Evolutionary conservation across 148 eudicot species (phyloP), one percentile per base, ranked within the genome.

Genomic region (Dianthus caryophyllus): DNA sequence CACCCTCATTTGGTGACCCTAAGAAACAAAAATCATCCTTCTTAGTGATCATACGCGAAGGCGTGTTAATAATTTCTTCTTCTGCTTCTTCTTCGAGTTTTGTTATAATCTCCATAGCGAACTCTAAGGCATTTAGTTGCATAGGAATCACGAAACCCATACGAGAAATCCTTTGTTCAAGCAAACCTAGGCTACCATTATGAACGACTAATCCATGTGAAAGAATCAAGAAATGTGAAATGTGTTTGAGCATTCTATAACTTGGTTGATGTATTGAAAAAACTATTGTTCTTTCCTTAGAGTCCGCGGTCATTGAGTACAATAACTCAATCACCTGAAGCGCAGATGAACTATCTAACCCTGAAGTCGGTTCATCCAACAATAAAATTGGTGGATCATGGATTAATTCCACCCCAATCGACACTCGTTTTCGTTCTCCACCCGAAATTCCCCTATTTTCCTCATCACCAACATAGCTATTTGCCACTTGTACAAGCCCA

Each of bases 191-290:
- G 55, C 84, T 80, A 11, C 98, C 98, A 56, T 66, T 79, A 61
- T 93, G 90, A 44, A 72, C 88, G 29, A 87, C 87, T 6, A 84
- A 77, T 9, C 98, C 98, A 68, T 80, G 74, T 18, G 88, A 87
- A n/a, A 93, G 81, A 65, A 93, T 82, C 85, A 93, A 75, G 80
- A 87, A 90, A 52, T 81, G 72, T 0, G 89, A 77, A 30, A 93
- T 85, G 71, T 75, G 75, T 14, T 79, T 79, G 52, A 93, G 80
- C 71, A 93, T 86, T 63, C 98, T 70, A 70, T 83, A 88, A 69
- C 98, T 93, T 7, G 98, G 98, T 70, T 93, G 98, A 70, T 93
- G 98, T 51, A 93, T 86, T 0, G 98, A 93, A 10, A 93, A 68
- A n/a, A 93, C 47, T 14, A 93, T 78, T 21, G 82, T 86, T 57